Evolutionary conservation across 495 filamentous ascomycete species (phyloP).

Genomic region (Monascus purpureus): DNA sequence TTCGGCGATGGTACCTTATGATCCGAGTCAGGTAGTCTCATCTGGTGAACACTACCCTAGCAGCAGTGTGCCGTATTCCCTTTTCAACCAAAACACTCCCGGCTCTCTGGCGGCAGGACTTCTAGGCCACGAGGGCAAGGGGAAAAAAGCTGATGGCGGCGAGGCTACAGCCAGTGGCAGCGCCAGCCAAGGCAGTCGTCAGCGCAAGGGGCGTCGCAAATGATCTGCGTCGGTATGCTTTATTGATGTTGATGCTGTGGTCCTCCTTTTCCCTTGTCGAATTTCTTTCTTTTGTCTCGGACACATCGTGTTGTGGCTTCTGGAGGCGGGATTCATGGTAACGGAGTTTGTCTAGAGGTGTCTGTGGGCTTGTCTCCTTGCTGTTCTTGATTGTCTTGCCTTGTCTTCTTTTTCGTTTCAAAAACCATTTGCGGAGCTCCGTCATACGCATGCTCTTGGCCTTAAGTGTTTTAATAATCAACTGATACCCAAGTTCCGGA

Average conservation of each 20-base stretch:
- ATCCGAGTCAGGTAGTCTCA: slow-evolving; percentile 2
- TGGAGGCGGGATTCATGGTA: neutral
- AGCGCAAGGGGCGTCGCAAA: slow-evolving; percentile 10
- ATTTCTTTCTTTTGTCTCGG: slow-evolving; percentile 2
- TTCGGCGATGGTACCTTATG: slow-evolving; percentile 2
- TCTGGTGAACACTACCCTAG: slow-evolving; percentile 9
- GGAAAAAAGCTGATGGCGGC: neutral
- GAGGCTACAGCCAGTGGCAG: slow-evolving; percentile 8
- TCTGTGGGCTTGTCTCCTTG: no score
- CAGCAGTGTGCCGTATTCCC: slow-evolving; percentile 4
- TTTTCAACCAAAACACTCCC: neutral
- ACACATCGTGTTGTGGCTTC: neutral
- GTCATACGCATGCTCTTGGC: no score
- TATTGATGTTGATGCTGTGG: neutral
- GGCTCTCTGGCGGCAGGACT: neutral
- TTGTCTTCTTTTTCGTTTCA: no score
- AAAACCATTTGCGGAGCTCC: no score
- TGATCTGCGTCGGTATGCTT: neutral
- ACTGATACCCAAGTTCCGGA: no score
- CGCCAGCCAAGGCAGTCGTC: slow-evolving; percentile 7
- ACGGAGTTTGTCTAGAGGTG: neutral
- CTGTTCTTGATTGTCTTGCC: no score
- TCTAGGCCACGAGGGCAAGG: slow-evolving; percentile 1
- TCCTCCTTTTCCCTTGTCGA: neutral
- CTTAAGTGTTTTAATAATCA: no score